Evolutionary conservation across 345 rosid genomes (phyloP), one percentile per base, ranked within the genome.

Genomic region (Linum lewisii): DNA sequence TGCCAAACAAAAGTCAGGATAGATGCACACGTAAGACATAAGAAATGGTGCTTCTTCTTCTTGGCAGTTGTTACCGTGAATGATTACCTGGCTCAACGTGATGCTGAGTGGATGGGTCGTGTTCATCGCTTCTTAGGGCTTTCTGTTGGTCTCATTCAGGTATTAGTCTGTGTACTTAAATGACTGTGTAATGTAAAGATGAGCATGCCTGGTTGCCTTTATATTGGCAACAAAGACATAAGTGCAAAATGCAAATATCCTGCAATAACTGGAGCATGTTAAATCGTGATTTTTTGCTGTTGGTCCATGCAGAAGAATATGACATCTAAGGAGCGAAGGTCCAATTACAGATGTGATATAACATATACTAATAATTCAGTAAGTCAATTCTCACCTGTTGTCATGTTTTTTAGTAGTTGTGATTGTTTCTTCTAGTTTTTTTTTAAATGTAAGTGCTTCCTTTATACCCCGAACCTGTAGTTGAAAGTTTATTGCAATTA

Each of bases 31-130:
- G n/a, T n/a, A n/a, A n/a, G n/a, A n/a, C n/a, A n/a, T 29, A 34
- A 10, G 62, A 44, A 42, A 59, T 56, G 60, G 21, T 71, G 51
- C 58, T 75, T 11, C 25, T 69, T 68, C 50, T 68, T 51, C 63
- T 72, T 66, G 64, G 63, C 79, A 91, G 98, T 91, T 80, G 98
- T 91, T 61, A 91, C 98, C 25, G 98, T 91, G 64, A 91, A 91
- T 74, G 95, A 91, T 79, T 91, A 91, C 75, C 77, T 91, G 59
- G 98, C 98, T 60, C 90, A 82, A 69, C 96, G 98, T 61, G 98
- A 91, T 81, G 98, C 98, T 69, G 96, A 91, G 66, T 91, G 98
- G 98, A 91, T 91, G 98, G 98, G 96, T 29, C 95, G 92, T 68
- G 89, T 91, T 75, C 92, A 91, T 81, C 83, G 83, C 59, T 91